phyloP scores from a whole-genome alignment of 495 filamentous ascomycete species.

The Peziza echinospora region DNA sequence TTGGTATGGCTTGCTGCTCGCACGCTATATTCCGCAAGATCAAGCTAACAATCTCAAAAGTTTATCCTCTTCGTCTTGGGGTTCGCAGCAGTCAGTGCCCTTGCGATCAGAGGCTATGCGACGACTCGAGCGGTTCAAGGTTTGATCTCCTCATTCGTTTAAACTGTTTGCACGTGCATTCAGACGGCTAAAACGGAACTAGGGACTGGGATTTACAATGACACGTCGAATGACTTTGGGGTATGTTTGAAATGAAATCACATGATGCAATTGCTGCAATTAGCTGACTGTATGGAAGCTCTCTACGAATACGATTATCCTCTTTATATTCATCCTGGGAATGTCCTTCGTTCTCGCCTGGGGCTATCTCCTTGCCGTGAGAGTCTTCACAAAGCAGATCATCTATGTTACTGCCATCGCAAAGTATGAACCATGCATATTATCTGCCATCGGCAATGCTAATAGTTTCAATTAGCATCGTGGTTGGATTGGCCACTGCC shows the following conservation, averaged over 20 bases:
- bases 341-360: conserved; percentile 54
- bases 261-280: not conserved
- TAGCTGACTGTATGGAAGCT: conserved; percentile 20
- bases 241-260: conserved; percentile 2
- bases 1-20: conserved; percentile 26
- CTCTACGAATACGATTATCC: conserved; percentile 63
- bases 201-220: conserved; percentile 41
- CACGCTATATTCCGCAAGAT: not conserved
- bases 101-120: conserved; percentile 57
- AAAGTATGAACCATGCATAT: conserved; percentile 21
- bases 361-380: conserved; percentile 52
- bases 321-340: conserved; percentile 56
- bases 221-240: conserved; percentile 37
- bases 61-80: conserved; percentile 53
- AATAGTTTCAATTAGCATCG: conserved; percentile 21
- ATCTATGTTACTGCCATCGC: conserved; percentile 68
- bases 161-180: not conserved
- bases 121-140: conserved; percentile 43
- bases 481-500: conserved; percentile 44
- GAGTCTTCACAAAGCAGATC: conserved; percentile 69
- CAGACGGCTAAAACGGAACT: not conserved
- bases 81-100: conserved; percentile 53
- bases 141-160: conserved; percentile 12
- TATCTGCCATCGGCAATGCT: not conserved
- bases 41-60: conserved; percentile 18